These are phyloP conservation scores for Pneumocystis wakefieldiae DNA, from an alignment of 1,139 yeast species.

Conservation along the genomic window DNA sequence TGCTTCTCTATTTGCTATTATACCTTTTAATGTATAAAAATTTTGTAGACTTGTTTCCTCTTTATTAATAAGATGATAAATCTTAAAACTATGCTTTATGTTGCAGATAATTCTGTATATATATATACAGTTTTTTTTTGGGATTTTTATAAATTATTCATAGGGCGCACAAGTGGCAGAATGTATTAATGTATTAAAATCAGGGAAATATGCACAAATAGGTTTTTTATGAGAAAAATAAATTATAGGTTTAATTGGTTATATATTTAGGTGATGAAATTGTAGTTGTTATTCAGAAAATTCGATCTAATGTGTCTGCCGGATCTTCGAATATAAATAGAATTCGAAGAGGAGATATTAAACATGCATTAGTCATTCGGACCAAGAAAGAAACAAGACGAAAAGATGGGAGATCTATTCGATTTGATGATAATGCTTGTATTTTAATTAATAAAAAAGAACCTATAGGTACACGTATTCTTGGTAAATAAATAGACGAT, in stretches of 20 bases:
- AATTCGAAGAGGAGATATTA: constrained; percentile 88
- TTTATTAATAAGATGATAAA: constrained; percentile 14
- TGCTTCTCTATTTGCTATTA: too few species aligned
- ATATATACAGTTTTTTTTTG: background rate
- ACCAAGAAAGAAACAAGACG: constrained; percentile 77
- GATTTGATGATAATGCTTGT: constrained; percentile 95
- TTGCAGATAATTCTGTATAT: constrained; percentile 19
- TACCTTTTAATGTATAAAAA: background rate
- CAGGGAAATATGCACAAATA: constrained; percentile 39
- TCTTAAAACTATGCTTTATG: constrained; percentile 17
- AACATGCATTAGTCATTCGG: constrained; percentile 90
- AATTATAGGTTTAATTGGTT: background rate
- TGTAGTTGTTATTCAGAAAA: constrained; percentile 88
- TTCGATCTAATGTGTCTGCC: constrained; percentile 39
- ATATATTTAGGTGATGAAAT: constrained; percentile 44
- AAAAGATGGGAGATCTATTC: constrained; percentile 70
- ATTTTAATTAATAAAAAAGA: constrained; percentile 84
- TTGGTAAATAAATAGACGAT: constrained; percentile 9
- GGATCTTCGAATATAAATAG: constrained; percentile 46
- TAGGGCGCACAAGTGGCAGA: constrained; percentile 84
- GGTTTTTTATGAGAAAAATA: background rate
- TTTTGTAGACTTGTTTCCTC: background rate
- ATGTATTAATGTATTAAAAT: constrained; percentile 87
- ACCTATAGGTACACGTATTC: constrained; percentile 85
- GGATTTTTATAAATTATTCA: background rate